These are phyloP conservation scores for Pythium sukuiense DNA, from an alignment of 352 stramenopile genomes.

Conservation along the genomic window DNA sequence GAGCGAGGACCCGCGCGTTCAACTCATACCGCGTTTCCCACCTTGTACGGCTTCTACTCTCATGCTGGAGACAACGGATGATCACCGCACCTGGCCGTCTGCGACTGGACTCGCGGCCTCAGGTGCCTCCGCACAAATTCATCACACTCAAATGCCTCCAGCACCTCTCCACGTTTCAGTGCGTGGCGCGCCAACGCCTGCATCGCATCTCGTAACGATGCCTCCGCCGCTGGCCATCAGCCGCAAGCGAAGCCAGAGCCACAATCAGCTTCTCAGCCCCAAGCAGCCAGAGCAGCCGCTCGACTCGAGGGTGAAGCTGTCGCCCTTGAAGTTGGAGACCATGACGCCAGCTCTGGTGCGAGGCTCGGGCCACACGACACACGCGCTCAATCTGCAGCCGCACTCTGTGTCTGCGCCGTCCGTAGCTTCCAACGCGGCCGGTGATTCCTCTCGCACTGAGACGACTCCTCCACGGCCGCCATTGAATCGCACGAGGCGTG, in stretches of 20 bases:
- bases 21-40: conserved; percentile 3
- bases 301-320: not conserved
- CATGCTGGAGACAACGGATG: not conserved
- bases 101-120: not conserved
- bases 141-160: not conserved
- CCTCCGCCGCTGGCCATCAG: not conserved
- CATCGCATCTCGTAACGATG: not conserved
- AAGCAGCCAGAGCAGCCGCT: not conserved
- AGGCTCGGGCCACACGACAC: not conserved
- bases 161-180: not conserved
- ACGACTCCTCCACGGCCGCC: conserved; percentile 2
- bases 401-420: not conserved
- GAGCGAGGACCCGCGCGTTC: not conserved
- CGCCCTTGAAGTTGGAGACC: conserved; percentile 1
- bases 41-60: not conserved
- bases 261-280: conserved; percentile 17
- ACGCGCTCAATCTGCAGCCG: not conserved
- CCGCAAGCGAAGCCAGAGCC: conserved; percentile 20
- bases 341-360: not conserved
- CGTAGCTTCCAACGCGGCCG: too few relatives aligned
- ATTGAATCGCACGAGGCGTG: conserved; percentile 12
- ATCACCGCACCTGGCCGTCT: not conserved
- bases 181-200: not conserved
- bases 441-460: not conserved
- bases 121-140: not conserved